phyloP scores from a whole-genome alignment of 345 rosid genomes.

The Ailanthus altissimus region DNA sequence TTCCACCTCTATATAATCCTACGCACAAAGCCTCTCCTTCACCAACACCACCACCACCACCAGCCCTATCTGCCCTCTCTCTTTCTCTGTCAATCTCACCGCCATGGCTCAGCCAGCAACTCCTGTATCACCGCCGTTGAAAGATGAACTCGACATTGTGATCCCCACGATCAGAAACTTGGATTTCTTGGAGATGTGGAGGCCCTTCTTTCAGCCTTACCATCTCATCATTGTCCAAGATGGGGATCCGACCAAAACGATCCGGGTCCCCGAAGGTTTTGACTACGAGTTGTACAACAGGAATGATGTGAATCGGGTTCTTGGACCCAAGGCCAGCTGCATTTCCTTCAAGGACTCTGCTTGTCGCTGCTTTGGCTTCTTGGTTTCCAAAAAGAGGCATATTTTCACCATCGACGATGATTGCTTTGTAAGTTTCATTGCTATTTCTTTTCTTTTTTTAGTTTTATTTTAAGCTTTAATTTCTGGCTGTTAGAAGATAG shows the following conservation, averaged over 20 bases:
- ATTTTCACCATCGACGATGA: constrained; percentile 67
- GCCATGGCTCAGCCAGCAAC: constrained; percentile 13
- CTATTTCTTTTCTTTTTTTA: background rate
- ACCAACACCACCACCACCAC: background rate
- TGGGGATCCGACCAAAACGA: constrained; percentile 37
- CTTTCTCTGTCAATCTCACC: background rate
- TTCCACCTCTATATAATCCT: constrained; percentile 2
- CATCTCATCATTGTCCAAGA: constrained; percentile 42
- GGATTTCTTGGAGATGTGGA: constrained; percentile 44
- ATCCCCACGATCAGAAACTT: constrained; percentile 39
- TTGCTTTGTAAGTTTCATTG: constrained; percentile 49
- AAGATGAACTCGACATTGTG: constrained; percentile 38
- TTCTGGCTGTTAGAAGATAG: too few relatives aligned
- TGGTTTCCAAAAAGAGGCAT: constrained; percentile 62
- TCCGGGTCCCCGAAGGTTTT: constrained; percentile 38
- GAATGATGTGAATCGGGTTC: constrained; percentile 32
- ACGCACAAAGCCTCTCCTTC: background rate
- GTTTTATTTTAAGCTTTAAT: background rate
- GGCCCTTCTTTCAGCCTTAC: constrained; percentile 40
- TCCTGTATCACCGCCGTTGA: constrained; percentile 13
- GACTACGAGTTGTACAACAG: constrained; percentile 36
- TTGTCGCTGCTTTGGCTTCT: constrained; percentile 64
- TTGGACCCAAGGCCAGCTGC: constrained; percentile 40
- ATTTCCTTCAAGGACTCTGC: constrained; percentile 45
- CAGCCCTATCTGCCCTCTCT: background rate